Evolutionary conservation across 1,284 basidiomycete species (phyloP).

Genomic region (Leccinum pachyderme): DNA sequence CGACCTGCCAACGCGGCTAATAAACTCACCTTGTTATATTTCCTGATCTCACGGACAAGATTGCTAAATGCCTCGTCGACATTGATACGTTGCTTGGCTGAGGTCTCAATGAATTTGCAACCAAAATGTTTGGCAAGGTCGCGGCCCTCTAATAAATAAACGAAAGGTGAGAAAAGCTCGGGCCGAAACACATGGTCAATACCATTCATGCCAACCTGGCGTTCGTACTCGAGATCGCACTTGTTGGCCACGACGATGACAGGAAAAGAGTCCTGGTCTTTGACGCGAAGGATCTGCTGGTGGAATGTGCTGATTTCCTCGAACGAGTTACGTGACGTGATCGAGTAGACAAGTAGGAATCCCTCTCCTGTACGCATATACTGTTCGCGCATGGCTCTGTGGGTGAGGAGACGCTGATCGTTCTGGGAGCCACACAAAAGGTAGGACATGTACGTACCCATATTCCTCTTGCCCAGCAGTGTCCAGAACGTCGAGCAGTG

Average conservation of each 20-base stretch:
- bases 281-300: conserved; percentile 94
- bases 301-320: conserved; percentile 98
- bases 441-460: conserved; percentile 58
- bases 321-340: conserved; percentile 97
- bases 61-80: conserved; percentile 99
- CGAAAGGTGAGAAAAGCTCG: not conserved
- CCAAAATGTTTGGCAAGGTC: conserved; percentile 96
- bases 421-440: not conserved
- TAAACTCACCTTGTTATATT: conserved; percentile 81
- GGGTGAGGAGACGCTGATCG: not conserved
- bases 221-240: conserved; percentile 96
- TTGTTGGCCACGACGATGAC: conserved; percentile 99
- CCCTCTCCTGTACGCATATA: conserved; percentile 99
- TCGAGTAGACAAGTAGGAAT: conserved; percentile 98
- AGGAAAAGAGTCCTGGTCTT: conserved; percentile 98
- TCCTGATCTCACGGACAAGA: conserved; percentile 94
- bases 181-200: conserved; percentile 26
- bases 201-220: conserved; percentile 97
- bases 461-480: conserved; percentile 99
- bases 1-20: conserved; percentile 1
- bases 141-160: conserved; percentile 76
- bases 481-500: conserved; percentile 95
- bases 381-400: conserved; percentile 94
- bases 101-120: conserved; percentile 98
- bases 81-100: conserved; percentile 97